Evolutionary conservation across 2,329 filamentous ascomycete species (phyloP), one percentile per base, ranked within the genome.

Genomic region (Fusarium aywerte): DNA sequence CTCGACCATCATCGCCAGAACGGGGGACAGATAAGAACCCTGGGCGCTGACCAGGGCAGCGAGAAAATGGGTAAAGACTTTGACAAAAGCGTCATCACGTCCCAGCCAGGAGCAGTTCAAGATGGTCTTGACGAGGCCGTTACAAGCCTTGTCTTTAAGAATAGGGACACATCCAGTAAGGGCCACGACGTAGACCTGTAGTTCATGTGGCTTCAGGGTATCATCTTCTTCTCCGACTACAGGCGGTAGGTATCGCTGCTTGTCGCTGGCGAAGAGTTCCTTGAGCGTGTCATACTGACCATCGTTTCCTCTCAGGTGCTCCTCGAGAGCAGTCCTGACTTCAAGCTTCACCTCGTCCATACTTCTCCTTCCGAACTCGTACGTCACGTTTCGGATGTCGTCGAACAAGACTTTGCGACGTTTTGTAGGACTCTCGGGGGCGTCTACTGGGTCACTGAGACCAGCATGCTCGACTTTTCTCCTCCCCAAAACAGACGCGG

Each of bases 1-100:
- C 62, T 89, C 86, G 55, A 97, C 89, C 61, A 98, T 85, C 87
- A 93, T 95, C 58, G 88, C 85, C 58, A 97, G 84, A 36, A 97
- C 89, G 20, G 87, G 83, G 21, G 84, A 85, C 32, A 96, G 86
- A 78, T 92, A 96, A 15, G 87, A 89, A 42, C 92, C 90, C 73
- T 97, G 92, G 1, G 93, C 91, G 62, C 92, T 96, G 51, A 93
- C 88, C 43, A 99, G 81, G 35, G 89, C 88, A 18, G 87, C 86
- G 23, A 92, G 79, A 69, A 92, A 90, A 72, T 89, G 84, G 55
- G 85, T 83, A 74, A 92, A 93, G 50, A 87, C 85, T 70, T 87
- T 86, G 57, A 88, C 83, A 73, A 92, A 92, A 33, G 83, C 81
- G 27, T 87, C 85, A 62, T 90, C 87, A 57, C 88, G 84, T 11